Conservation (phyloP, 192 early-diverging fungal species). For the Podochytrium sp. region DNA sequence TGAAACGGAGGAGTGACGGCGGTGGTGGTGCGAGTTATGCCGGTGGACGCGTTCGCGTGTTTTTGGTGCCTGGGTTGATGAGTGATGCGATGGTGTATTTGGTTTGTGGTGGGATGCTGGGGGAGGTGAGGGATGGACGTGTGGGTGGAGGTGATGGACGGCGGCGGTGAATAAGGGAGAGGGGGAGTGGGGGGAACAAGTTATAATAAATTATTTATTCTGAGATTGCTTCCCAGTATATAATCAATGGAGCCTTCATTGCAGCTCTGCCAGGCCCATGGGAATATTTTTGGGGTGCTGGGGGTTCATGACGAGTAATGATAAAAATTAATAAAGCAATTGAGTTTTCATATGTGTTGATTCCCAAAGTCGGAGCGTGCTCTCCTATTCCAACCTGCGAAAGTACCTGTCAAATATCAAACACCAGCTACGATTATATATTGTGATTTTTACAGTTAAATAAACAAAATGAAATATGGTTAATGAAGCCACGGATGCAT, state of each 20-base stretch:
- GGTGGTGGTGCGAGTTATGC: neutral
- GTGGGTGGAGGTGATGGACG: neutral
- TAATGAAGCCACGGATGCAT: constrained; percentile 21
- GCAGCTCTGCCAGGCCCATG: no score
- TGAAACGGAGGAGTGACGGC: neutral
- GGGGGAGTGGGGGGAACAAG: neutral
- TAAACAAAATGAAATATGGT: neutral
- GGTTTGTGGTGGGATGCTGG: neutral
- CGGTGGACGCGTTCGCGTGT: neutral
- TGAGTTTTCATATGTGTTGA: neutral
- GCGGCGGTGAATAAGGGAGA: neutral
- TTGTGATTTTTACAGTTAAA: neutral
- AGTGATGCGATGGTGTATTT: neutral
- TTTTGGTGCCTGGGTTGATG: neutral
- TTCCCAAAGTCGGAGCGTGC: neutral
- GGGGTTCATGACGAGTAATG: neutral
- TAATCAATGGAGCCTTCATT: neutral
- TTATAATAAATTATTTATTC: neutral
- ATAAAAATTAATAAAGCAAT: neutral
- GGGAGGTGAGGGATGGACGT: neutral
- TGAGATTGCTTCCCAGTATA: neutral
- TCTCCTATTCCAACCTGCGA: neutral
- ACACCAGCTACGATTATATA: neutral
- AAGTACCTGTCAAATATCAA: neutral
- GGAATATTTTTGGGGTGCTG: neutral